These are phyloP conservation scores for Friedmanniomyces simplex DNA, from an alignment of 495 filamentous ascomycete species.

Conservation along the genomic window DNA sequence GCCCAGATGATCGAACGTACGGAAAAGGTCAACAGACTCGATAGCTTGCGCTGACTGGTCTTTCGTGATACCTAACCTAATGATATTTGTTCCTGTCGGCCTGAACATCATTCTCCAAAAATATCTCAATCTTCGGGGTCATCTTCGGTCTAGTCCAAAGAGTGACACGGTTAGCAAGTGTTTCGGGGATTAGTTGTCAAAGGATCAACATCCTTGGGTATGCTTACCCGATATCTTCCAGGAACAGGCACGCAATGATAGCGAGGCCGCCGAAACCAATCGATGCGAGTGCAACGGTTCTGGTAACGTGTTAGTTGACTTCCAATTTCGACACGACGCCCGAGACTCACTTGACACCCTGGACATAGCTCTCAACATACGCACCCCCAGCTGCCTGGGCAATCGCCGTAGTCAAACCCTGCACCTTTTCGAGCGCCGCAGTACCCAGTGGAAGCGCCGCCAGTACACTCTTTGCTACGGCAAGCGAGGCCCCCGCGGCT, in stretches of 20 bases:
- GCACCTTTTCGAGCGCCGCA: slow-evolving; percentile 14
- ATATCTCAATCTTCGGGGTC: slow-evolving; percentile 28
- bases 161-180: slow-evolving; percentile 9
- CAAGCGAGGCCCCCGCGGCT: slow-evolving; percentile 16
- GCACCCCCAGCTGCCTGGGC: slow-evolving; percentile 14
- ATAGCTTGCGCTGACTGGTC: too few species aligned
- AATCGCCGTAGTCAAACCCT: slow-evolving; percentile 15
- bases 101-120: slow-evolving; percentile 27
- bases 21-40: too few species aligned
- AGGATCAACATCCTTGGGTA: too few species aligned
- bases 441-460: slow-evolving; percentile 19
- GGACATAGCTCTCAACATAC: slow-evolving; percentile 17
- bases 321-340: slow-evolving; percentile 17
- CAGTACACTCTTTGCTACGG: slow-evolving; percentile 1
- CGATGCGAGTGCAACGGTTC: slow-evolving; percentile 1
- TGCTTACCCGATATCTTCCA: background rate
- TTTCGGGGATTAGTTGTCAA: too few species aligned
- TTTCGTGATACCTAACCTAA: background rate
- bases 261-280: slow-evolving; percentile 21
- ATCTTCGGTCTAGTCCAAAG: slow-evolving; percentile 25
- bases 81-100: slow-evolving; percentile 28
- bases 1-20: too few species aligned
- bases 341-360: slow-evolving; percentile 4
- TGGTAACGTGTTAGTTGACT: slow-evolving; percentile 1
- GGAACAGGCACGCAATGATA: slow-evolving; percentile 3